Conservation (phyloP, 352 stramenopile genomes). For the Pythium monospermum region DNA sequence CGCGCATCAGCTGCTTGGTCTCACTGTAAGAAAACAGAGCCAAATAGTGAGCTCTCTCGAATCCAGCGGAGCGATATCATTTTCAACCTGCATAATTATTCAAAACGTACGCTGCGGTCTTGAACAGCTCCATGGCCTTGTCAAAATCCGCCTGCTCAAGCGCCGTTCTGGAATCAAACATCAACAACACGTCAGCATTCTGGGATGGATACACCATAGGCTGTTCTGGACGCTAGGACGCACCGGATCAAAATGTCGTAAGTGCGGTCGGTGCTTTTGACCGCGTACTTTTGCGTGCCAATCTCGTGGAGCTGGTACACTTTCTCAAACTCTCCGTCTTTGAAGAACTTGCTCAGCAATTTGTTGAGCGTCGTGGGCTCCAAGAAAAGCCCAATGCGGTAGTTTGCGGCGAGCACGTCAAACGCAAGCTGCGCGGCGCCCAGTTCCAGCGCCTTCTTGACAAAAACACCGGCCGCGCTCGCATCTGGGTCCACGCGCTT, state of each 20-base stretch:
- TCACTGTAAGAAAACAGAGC: conserved; percentile 28
- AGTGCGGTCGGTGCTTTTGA: conserved; percentile 80
- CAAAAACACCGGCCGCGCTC: conserved; percentile 68
- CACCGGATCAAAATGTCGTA: conserved; percentile 82
- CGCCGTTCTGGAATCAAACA: conserved; percentile 29
- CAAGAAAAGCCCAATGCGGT: conserved; percentile 79
- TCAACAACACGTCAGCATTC: not conserved
- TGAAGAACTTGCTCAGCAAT: conserved; percentile 77
- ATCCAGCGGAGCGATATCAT: too few species aligned
- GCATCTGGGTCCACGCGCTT: conserved; percentile 78
- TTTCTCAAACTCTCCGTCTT: conserved; percentile 72
- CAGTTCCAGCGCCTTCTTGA: conserved; percentile 82
- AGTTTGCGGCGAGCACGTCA: conserved; percentile 76
- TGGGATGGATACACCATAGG: too few species aligned
- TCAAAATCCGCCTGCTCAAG: conserved; percentile 72
- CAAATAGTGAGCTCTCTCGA: too few species aligned
- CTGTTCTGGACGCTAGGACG: too few species aligned
- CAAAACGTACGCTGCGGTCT: conserved; percentile 68
- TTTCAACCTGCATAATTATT: too few species aligned
- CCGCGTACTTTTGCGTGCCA: conserved; percentile 68
- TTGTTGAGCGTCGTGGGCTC: conserved; percentile 81
- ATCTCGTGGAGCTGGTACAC: conserved; percentile 77
- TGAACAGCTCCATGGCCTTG: conserved; percentile 63
- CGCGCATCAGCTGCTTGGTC: conserved; percentile 68
- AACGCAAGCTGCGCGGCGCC: conserved; percentile 65